Evolutionary conservation across 2,329 filamentous ascomycete genomes (phyloP), one percentile per base, ranked within the genome.

Genomic region (Alternaria metachromatica): DNA sequence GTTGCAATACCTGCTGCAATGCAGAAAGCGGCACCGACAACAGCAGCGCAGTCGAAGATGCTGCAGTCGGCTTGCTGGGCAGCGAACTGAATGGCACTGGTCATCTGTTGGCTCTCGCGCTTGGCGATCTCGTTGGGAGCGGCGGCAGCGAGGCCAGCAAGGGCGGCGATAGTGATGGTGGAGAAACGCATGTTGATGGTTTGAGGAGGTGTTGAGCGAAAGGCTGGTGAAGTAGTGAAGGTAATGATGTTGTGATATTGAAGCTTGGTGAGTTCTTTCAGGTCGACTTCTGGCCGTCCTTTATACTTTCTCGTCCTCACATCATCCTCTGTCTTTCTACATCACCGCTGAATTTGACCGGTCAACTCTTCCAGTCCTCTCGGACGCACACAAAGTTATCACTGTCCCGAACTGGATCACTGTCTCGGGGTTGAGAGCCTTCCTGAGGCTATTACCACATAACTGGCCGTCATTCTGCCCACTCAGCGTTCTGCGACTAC

Each of bases 111-210:
- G 30, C 48, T 58, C 37, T 62, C 58, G 13, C 37, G 60, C 41
- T 49, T 56, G 26, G 55, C 49, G 44, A 67, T 28, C 50, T 60
- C 51, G 51, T 56, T 43, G 21, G 65, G 53, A 33, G 64, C 55
- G 21, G 64, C 60, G 28, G 43, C 46, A 18, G 58, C 59, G 48
- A 60, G 51, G 23, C 63, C 60, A 21, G 37, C 26, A 54, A 68
- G 51, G 50, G 62, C 53, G 23, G 61, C 45, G 26, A 65, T 44
- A 51, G 57, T 46, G 43, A 61, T 45, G 46, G 53, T 53, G 58
- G 66, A 58, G 55, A 64, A 66, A 59, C 54, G 60, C 64, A 66
- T 63, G 23, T 28, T 61, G 37, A 53, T 41, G 46, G 30, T 12
- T 49, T 26, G 30, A 43, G 26, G 18, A 21, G 21, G 15, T 44